Evolutionary conservation across 495 filamentous ascomycete genomes (phyloP).

Genomic region (Xylaria nigripes): DNA sequence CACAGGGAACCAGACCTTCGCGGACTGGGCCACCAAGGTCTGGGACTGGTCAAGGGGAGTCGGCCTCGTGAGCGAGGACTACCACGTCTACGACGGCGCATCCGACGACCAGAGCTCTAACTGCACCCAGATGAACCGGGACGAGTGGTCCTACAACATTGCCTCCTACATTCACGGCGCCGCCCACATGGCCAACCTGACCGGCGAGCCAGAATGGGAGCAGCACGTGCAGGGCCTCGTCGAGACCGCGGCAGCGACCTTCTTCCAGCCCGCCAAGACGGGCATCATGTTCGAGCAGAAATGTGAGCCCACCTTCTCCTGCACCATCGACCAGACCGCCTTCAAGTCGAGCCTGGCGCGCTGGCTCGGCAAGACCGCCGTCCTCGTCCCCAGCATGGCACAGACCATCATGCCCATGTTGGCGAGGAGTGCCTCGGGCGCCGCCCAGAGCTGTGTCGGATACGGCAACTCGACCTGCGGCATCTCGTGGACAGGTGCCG

Average conservation of each 20-base stretch:
- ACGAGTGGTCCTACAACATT: constrained; percentile 71
- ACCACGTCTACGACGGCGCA: constrained; percentile 64
- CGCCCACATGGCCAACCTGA: constrained; percentile 69
- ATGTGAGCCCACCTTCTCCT: constrained; percentile 57
- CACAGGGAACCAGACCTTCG: constrained; percentile 67
- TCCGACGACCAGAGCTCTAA: constrained; percentile 46
- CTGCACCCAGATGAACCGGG: constrained; percentile 52
- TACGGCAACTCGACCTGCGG: constrained; percentile 55
- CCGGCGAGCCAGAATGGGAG: constrained; percentile 51
- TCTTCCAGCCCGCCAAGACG: constrained; percentile 42
- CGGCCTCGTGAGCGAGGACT: constrained; percentile 54
- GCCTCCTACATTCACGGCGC: constrained; percentile 66
- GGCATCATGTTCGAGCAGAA: constrained; percentile 60
- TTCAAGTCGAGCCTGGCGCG: constrained; percentile 74
- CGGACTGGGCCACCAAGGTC: constrained; percentile 61
- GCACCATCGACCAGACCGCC: constrained; percentile 60
- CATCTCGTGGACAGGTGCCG: constrained; percentile 51
- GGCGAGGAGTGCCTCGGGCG: constrained; percentile 48
- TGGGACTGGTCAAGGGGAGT: constrained; percentile 59
- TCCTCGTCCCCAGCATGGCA: constrained; percentile 55
- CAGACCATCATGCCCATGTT: constrained; percentile 48
- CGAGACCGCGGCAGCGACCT: constrained; percentile 45
- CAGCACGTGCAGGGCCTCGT: constrained; percentile 49
- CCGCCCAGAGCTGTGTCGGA: constrained; percentile 55
- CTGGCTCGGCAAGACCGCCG: constrained; percentile 61